phyloP scores from a whole-genome alignment of 495 filamentous ascomycete genomes.

The Durotheca rogersii region DNA sequence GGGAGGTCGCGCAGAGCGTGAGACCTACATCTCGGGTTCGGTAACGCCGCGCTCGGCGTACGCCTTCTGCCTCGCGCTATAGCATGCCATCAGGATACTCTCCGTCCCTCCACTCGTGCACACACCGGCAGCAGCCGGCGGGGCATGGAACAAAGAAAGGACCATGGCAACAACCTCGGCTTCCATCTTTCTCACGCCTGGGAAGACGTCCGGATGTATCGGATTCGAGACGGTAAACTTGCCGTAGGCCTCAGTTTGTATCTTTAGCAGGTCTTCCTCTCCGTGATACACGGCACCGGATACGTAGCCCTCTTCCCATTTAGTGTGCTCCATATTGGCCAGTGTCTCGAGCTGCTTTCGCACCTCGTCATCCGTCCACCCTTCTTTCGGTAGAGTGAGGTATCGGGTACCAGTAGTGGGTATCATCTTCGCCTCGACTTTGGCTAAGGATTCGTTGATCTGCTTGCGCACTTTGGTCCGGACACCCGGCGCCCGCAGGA shows the following conservation, averaged over 20 bases:
- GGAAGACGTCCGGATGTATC: constrained; percentile 98
- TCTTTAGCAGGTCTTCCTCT: constrained; percentile 74
- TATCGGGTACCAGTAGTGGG: constrained; percentile 72
- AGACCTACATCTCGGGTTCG: constrained; percentile 86
- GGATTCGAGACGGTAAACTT: constrained; percentile 96
- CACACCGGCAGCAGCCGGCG: constrained; percentile 77
- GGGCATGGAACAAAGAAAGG: constrained; percentile 87
- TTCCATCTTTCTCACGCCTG: constrained; percentile 98
- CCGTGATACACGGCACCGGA: constrained; percentile 97
- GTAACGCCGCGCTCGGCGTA: constrained; percentile 79
- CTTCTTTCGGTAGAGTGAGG: constrained; percentile 77
- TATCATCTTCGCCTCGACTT: constrained; percentile 80
- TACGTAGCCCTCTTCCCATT: constrained; percentile 94
- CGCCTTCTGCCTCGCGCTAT: constrained; percentile 86
- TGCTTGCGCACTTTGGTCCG: constrained; percentile 79
- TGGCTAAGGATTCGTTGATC: constrained; percentile 68
- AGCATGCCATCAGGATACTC: constrained; percentile 91
- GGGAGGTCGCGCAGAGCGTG: background rate
- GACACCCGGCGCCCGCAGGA: constrained; percentile 82
- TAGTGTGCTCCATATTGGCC: constrained; percentile 83
- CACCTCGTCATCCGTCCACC: constrained; percentile 78
- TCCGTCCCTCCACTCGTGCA: constrained; percentile 94
- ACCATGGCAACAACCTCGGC: constrained; percentile 98
- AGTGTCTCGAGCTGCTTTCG: constrained; percentile 77
- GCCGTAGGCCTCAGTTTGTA: constrained; percentile 90